Evolutionary conservation across 805 yeast genomes (phyloP).

Genomic region (Cyberlindnera veronae): DNA sequence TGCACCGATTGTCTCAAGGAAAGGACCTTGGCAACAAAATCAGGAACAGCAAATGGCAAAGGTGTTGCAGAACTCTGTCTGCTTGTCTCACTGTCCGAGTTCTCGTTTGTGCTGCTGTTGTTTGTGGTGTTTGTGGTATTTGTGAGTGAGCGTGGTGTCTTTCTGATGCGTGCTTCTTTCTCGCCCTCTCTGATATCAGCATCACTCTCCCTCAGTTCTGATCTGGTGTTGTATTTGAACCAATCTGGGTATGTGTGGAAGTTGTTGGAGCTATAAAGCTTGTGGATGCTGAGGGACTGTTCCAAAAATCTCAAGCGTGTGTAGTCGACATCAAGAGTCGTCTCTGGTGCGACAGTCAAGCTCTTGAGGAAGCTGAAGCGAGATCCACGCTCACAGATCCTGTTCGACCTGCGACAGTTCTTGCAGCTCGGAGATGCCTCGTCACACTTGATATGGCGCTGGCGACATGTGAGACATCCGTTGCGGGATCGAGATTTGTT

Average conservation of each 20-base stretch:
- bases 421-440: slow-evolving; percentile 53
- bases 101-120: slow-evolving; percentile 1
- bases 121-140: no score
- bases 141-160: no score
- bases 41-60: slow-evolving; percentile 4
- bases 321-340: slow-evolving; percentile 1
- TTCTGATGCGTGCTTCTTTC: slow-evolving; percentile 1
- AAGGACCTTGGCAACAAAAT: slow-evolving; percentile 13
- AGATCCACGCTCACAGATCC: slow-evolving; percentile 45
- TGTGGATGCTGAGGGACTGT: slow-evolving; percentile 22
- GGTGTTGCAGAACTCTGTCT: slow-evolving; percentile 6
- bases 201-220: slow-evolving; percentile 21
- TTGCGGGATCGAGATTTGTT: slow-evolving; percentile 27
- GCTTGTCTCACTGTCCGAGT: slow-evolving; percentile 16
- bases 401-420: slow-evolving; percentile 45
- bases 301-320: slow-evolving; percentile 15
- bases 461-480: slow-evolving; percentile 59
- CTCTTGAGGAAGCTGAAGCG: slow-evolving; percentile 41
- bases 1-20: neutral
- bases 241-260: slow-evolving; percentile 21
- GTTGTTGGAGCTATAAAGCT: slow-evolving; percentile 13
- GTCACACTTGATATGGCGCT: slow-evolving; percentile 60
- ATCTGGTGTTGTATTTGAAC: slow-evolving; percentile 14
- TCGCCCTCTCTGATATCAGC: slow-evolving; percentile 13
- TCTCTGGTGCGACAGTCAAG: slow-evolving; percentile 15